A percentile compares a stretch with the other conserved stretches of the same genome.
These are phyloP conservation scores for Psidium guajava DNA, from an alignment of 345 rosid species.

Conservation along the genomic window DNA sequence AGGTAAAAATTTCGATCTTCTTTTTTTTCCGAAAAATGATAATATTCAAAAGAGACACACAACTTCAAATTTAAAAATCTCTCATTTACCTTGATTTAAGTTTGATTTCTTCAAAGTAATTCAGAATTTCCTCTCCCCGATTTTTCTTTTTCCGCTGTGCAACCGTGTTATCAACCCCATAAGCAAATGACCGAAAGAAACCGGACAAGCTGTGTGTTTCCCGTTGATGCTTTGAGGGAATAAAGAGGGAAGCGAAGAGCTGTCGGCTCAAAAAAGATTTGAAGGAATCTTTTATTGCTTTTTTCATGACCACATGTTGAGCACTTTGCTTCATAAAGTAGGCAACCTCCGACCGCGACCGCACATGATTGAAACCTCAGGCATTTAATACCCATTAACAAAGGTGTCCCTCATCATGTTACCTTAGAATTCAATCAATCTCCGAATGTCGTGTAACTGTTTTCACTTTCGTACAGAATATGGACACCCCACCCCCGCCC, in stretches of 20 bases:
- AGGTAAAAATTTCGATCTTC: too few relatives aligned
- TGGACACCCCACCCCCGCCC: not conserved
- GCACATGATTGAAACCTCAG: not conserved
- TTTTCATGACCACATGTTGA: not conserved
- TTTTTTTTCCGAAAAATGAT: too few relatives aligned
- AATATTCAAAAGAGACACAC: too few relatives aligned
- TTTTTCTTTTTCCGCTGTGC: too few relatives aligned
- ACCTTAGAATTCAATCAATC: not conserved
- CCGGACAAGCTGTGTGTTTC: not conserved
- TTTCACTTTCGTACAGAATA: not conserved
- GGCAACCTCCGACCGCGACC: not conserved
- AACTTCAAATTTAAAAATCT: not conserved
- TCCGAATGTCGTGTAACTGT: not conserved
- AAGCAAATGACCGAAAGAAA: too few relatives aligned
- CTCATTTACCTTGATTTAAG: not conserved
- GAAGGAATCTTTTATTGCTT: not conserved
- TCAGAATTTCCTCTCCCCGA: not conserved
- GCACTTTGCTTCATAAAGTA: not conserved
- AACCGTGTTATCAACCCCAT: too few relatives aligned
- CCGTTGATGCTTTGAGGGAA: not conserved
- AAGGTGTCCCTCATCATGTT: not conserved
- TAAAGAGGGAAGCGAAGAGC: not conserved
- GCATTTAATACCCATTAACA: not conserved
- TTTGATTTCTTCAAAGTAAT: not conserved
- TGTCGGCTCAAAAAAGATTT: not conserved